Base-by-base conservation (phyloP, 371 early-diverging fungal genomes). In the Mucor ambiguus region DNA sequence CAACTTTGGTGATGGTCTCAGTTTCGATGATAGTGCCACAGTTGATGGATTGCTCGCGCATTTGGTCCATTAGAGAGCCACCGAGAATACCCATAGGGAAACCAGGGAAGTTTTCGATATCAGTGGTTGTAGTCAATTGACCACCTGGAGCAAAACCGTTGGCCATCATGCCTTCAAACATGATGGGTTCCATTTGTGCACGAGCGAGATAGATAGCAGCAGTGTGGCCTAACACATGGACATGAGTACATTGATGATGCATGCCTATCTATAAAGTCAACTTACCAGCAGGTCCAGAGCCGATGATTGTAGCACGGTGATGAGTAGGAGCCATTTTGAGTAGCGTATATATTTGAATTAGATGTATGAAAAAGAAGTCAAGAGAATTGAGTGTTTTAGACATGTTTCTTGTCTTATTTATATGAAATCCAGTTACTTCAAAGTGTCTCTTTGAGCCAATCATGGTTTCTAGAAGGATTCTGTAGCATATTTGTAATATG, bases 131-230 rank as follows among this genome's bases (percentile, higher is more conserved):
- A 8, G 96, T 97, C 63, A 94, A 89, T 84, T 95, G 95, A 48
- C 94, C 96, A 67, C 96, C 96, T 59, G 93, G 89, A 56, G 92
- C 91, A 63, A 91, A 86, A 12, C 89, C 95, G 60, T 94, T 96
- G 44, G 97, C 96, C 87, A 97, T 88, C 87, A 96, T 93, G 59
- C 99, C 99, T 78, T 99, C 99, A 76, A 95, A 97, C 85, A 99
- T 84, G 68, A 95, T 85, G 14, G 99, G 99, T 38, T 89, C 76
- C 60, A 96, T 77, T 73, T 96, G 91, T 57, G 98, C 98, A 63
- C 98, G 90, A 43, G 96, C 95, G 44, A 92, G 83, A 78, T 98
- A 99, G 67, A 99, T 91, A 58, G 98, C 98, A 24, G 98, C 96
- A 41, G 95, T 95, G 83, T 96, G 96, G 10, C 95, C 84, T 83